phyloP scores from a whole-genome alignment of 1,139 yeast genomes.

The Hansenula sp. region DNA sequence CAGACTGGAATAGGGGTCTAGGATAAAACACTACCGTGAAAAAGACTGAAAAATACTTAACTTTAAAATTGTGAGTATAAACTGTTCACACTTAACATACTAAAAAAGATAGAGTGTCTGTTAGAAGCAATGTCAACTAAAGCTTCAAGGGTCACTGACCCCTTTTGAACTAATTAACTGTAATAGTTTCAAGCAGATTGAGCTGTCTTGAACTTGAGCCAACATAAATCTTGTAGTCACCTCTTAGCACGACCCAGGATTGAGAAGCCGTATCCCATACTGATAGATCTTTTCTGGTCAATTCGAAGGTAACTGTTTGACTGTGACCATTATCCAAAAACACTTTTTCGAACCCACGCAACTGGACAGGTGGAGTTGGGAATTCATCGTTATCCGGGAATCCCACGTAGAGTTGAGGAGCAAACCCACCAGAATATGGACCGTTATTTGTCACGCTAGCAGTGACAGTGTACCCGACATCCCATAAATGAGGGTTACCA shows the following conservation, averaged over 20 bases:
- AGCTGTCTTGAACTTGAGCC: conserved; percentile 47
- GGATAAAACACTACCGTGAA: no score
- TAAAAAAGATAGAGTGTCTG: no score
- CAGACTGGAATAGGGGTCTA: not conserved
- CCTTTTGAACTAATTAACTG: conserved; percentile 2
- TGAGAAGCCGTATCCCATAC: conserved; percentile 54
- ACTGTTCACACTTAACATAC: no score
- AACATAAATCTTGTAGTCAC: conserved; percentile 49
- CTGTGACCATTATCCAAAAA: conserved; percentile 38
- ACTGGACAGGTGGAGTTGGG: conserved; percentile 40
- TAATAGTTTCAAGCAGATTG: conserved; percentile 27
- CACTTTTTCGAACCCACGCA: conserved; percentile 58
- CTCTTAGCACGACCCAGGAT: conserved; percentile 57
- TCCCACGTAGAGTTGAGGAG: conserved; percentile 53
- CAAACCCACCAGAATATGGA: conserved; percentile 43
- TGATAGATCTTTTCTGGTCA: conserved; percentile 50
- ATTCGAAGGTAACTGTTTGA: conserved; percentile 36
- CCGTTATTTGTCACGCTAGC: conserved; percentile 48
- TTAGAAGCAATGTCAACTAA: no score
- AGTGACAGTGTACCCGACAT: conserved; percentile 38
- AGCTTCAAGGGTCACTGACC: no score
- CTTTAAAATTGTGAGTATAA: no score
- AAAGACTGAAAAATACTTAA: no score
- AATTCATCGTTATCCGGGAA: conserved; percentile 40
- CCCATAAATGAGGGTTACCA: conserved; percentile 40